These are phyloP conservation scores for Colletotrichum australisinense DNA, from an alignment of 2,329 filamentous ascomycete species.

Conservation along the genomic window DNA sequence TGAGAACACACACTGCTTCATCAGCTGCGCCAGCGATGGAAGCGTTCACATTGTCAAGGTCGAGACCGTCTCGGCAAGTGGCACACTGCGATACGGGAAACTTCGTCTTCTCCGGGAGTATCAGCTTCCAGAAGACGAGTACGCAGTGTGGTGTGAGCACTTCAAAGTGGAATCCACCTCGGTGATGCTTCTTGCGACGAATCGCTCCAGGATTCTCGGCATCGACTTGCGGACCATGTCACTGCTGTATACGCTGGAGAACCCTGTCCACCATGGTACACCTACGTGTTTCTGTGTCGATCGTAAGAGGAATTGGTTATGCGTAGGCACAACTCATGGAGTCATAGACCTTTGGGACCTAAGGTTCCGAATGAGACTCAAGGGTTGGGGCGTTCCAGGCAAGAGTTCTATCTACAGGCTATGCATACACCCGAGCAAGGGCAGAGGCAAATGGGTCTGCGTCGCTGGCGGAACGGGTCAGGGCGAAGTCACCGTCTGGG, in stretches of 20 bases:
- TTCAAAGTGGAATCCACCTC: slow-evolving; percentile 86
- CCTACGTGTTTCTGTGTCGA: slow-evolving; percentile 94
- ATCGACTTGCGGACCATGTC: slow-evolving; percentile 91
- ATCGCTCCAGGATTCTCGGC: slow-evolving; percentile 83
- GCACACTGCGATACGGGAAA: slow-evolving; percentile 80
- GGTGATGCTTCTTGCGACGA: slow-evolving; percentile 88
- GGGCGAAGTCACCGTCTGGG: slow-evolving; percentile 95
- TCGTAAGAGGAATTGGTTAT: slow-evolving; percentile 86
- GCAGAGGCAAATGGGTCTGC: slow-evolving; percentile 86
- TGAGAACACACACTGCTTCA: slow-evolving; percentile 92
- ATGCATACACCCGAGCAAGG: slow-evolving; percentile 80
- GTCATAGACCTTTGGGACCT: slow-evolving; percentile 96
- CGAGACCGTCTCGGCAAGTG: slow-evolving; percentile 59
- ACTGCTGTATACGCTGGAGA: slow-evolving; percentile 82
- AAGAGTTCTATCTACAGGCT: slow-evolving; percentile 85
- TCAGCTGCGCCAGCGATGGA: slow-evolving; percentile 90
- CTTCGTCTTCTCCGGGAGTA: slow-evolving; percentile 82
- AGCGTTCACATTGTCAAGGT: slow-evolving; percentile 91
- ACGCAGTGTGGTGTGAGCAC: slow-evolving; percentile 92
- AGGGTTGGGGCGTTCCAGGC: slow-evolving; percentile 88
- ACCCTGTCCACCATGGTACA: slow-evolving; percentile 90
- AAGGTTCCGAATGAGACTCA: slow-evolving; percentile 89
- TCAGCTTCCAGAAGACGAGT: slow-evolving; percentile 78
- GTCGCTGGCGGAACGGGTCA: slow-evolving; percentile 88
- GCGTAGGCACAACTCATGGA: slow-evolving; percentile 92